phyloP scores from a whole-genome alignment of 257 asterid species.

The Anisodus tanguticus region DNA sequence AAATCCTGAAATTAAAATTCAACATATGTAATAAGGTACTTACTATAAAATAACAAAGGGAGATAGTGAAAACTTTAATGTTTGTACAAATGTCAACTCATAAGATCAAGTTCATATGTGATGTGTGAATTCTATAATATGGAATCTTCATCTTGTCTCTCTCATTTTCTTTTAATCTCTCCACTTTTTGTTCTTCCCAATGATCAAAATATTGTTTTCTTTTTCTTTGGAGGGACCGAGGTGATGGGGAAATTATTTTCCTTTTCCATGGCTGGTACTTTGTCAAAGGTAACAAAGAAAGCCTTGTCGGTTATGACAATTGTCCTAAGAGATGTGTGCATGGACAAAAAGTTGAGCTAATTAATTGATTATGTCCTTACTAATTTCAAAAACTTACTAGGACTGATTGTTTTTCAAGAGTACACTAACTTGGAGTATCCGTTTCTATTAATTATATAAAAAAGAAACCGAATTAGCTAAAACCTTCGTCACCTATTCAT shows the following conservation, averaged over 20 bases:
- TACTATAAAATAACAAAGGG: not conserved
- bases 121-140: not conserved
- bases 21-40: not conserved
- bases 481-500: no score
- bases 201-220: not conserved
- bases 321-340: not conserved
- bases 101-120: not conserved
- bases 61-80: not conserved
- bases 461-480: no score
- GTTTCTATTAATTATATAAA: no score
- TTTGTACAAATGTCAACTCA: not conserved
- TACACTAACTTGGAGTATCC: no score
- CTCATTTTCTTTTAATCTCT: not conserved
- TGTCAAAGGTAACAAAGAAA: not conserved
- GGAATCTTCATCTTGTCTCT: slow-evolving; percentile 1
- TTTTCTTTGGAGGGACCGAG: not conserved
- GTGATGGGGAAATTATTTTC: not conserved
- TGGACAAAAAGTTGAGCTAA: not conserved
- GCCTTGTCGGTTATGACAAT: not conserved
- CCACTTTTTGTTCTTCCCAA: not conserved
- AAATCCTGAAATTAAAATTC: slow-evolving; percentile 8
- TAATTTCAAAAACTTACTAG: no score
- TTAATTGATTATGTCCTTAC: not conserved
- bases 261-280: not conserved
- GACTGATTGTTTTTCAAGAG: no score